Base-by-base conservation (phyloP, 1,139 yeast genomes). In the Chernovozyma sophiae-reginae region DNA sequence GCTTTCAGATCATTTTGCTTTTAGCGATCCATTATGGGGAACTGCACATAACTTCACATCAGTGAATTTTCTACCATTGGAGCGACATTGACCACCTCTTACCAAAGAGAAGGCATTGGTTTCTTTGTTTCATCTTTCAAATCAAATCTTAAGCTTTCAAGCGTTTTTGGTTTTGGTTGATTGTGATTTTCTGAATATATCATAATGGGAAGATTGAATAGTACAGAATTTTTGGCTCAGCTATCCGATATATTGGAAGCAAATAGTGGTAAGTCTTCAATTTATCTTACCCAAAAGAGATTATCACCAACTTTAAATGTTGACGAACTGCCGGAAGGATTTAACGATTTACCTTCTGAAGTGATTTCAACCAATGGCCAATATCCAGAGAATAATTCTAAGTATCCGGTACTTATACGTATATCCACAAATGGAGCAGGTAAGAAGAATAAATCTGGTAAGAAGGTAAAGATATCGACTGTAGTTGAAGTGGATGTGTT, bases 391-490 rank as follows among this genome's bases (percentile, higher is more conserved):
- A 60, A 60, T 35, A 42, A 40, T 4, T 41, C 43, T 17, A 44
- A 52, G 34, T 79, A 77, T 47, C 72, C 80, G 4, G 53, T 79
- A 2, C 57, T 80, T 34, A 61, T 79, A 32, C 69, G 86, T 55
- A 61, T 84, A 33, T 40, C 63, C 32, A 71, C 86, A 29, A 77
- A 82, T 51, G 86, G 86, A n/a, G 49, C 50, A 26, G 53, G 49
- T 19, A 47, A 40, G 25, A 48, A 47, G 37, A 27, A 26, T 3
- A 32, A 40, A 27, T 59, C 58, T 23, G 55, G 60, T 28, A 62
- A 64, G 40, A 78, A 79, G 52, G 49, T 56, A 29, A 82, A 81
- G 52, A 56, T 77, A 32, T 75, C 86, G 7, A 85, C 95, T 0
- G 74, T 79, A 16, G 86, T 86, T 22, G 73, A 72, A 30, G 60